Percentiles rank a stretch among this genome's conserved stretches.
phyloP scores from a whole-genome alignment of 208 protist species.

The Porcisia deanei region DNA sequence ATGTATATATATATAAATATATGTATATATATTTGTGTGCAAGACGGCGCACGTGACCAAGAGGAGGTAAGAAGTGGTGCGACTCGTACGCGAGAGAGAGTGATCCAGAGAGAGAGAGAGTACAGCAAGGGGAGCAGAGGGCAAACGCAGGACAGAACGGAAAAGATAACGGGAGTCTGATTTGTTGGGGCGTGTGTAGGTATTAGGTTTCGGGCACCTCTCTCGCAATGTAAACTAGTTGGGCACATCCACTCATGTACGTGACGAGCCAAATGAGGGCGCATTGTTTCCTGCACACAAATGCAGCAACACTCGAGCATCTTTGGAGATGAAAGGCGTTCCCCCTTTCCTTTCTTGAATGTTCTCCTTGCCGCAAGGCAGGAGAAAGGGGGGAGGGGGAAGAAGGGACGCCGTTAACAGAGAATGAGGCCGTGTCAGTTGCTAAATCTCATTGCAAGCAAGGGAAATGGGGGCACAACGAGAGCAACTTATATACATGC shows the following conservation, averaged over 20 bases:
- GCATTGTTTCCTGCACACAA: no score
- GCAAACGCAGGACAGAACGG: background rate
- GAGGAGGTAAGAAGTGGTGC: no score
- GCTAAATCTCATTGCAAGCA: no score
- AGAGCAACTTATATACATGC: no score
- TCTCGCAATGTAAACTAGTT: background rate
- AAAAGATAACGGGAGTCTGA: background rate
- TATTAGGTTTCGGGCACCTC: background rate
- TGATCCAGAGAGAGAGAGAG: no score
- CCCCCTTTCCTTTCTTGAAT: background rate
- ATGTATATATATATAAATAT: no score
- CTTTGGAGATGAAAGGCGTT: no score
- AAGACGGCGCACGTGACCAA: background rate
- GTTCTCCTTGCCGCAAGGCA: background rate
- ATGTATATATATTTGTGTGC: background rate
- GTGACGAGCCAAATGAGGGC: background rate
- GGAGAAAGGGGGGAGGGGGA: background rate
- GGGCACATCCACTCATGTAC: background rate
- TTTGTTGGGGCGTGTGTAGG: background rate
- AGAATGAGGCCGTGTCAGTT: no score
- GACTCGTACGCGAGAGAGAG: background rate
- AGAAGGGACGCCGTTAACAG: background rate
- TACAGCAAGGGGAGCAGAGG: background rate
- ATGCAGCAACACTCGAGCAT: no score
- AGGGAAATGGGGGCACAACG: no score